Evolutionary conservation across 768 basidiomycete species (phyloP).

Genomic region (Nidularia sp.): DNA sequence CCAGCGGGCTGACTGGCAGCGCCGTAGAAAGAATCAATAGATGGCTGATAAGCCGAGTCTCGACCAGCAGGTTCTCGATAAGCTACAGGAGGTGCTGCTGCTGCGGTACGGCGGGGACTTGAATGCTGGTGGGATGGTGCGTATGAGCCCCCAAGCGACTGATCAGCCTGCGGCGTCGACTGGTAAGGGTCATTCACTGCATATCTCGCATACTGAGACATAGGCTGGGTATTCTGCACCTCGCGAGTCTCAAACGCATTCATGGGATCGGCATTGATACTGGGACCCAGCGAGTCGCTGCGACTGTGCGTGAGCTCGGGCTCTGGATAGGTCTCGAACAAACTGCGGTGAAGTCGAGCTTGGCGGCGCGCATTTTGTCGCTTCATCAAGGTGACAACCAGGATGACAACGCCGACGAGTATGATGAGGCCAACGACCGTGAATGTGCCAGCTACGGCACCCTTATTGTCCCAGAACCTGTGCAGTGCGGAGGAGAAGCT

Average conservation of each 20-base stretch:
- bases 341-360: constrained; percentile 16
- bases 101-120: constrained; percentile 4
- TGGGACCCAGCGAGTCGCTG: constrained; percentile 20
- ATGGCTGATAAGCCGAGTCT: constrained; percentile 22
- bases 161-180: too few relatives aligned
- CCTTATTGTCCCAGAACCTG: constrained; percentile 45
- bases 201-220: constrained; percentile 5
- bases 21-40: constrained; percentile 39
- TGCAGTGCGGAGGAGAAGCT: too few relatives aligned
- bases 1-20: constrained; percentile 11
- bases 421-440: constrained; percentile 32
- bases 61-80: constrained; percentile 12
- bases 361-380: constrained; percentile 8
- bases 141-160: too few relatives aligned
- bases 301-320: constrained; percentile 11
- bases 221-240: neutral
- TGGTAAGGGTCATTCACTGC: too few relatives aligned
- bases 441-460: constrained; percentile 43
- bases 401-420: constrained; percentile 21
- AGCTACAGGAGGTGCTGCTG: constrained; percentile 8
- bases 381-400: constrained; percentile 6
- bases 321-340: constrained; percentile 20
- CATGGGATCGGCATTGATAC: constrained; percentile 21
- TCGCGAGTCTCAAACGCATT: constrained; percentile 18
- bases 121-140: constrained; percentile 1